These are phyloP conservation scores for Aureobasidium namibiae DNA, from an alignment of 2,329 filamentous ascomycete species.

Conservation along the genomic window DNA sequence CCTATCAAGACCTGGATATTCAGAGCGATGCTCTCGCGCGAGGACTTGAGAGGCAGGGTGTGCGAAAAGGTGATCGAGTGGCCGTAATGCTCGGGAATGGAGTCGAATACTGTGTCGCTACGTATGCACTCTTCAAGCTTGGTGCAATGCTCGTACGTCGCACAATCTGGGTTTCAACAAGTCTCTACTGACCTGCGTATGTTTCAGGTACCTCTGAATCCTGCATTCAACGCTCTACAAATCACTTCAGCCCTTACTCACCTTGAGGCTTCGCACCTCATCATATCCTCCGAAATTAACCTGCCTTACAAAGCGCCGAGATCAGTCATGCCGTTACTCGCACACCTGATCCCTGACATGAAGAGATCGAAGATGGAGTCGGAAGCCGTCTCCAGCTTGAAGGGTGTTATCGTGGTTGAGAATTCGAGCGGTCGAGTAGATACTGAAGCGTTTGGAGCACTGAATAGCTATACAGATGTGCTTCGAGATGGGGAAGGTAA, in stretches of 20 bases:
- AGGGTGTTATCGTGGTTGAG: conserved; percentile 66
- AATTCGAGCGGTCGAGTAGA: conserved; percentile 57
- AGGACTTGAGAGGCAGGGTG: conserved; percentile 58
- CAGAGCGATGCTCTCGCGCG: conserved; percentile 68
- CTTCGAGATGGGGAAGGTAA: conserved; percentile 35
- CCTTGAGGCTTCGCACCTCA: conserved; percentile 61
- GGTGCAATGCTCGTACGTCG: conserved; percentile 69
- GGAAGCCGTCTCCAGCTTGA: conserved; percentile 58
- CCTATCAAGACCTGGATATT: conserved; percentile 66
- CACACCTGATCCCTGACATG: conserved; percentile 45
- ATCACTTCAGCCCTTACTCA: conserved; percentile 71
- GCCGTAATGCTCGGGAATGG: conserved; percentile 82
- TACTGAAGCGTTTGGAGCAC: conserved; percentile 31
- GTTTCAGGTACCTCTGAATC: conserved; percentile 74
- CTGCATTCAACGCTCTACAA: conserved; percentile 74
- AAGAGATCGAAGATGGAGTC: conserved; percentile 40
- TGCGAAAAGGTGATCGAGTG: conserved; percentile 74
- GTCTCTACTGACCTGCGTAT: not conserved
- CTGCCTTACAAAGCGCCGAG: conserved; percentile 57
- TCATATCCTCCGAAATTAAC: conserved; percentile 84
- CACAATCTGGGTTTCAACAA: not conserved
- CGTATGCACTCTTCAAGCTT: conserved; percentile 87
- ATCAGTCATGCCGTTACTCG: conserved; percentile 51
- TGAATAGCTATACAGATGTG: conserved; percentile 39
- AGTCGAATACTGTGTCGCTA: conserved; percentile 68